Conservation (phyloP, 2,329 filamentous ascomycete genomes). For the Fusarium pseudocircinatum region DNA sequence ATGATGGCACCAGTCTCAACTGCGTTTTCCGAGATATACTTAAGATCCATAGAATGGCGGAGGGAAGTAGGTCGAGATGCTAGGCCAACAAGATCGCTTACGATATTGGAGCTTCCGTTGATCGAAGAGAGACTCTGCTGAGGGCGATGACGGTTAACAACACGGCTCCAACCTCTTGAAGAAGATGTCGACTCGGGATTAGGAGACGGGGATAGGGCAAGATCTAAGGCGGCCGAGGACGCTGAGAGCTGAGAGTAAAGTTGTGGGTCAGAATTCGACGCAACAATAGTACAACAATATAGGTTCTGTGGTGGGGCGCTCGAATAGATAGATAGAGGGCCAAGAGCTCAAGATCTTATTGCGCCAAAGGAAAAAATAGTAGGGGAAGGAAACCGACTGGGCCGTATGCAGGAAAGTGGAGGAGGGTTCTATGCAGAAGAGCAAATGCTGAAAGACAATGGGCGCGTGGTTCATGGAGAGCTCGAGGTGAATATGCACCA, state of each 20-base stretch:
- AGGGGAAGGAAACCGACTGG: background rate
- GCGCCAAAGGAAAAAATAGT: background rate
- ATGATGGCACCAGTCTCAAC: slow-evolving; percentile 53
- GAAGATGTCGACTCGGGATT: slow-evolving; percentile 62
- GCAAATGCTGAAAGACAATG: slow-evolving; percentile 13
- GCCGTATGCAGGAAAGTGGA: slow-evolving; percentile 4
- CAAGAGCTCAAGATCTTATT: slow-evolving; percentile 17
- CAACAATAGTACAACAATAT: slow-evolving; percentile 26
- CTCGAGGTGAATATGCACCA: slow-evolving; percentile 29
- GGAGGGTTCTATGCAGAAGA: slow-evolving; percentile 7
- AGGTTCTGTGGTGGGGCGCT: slow-evolving; percentile 6
- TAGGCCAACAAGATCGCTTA: slow-evolving; percentile 58
- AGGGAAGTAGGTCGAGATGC: slow-evolving; percentile 59
- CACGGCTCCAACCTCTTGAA: slow-evolving; percentile 65
- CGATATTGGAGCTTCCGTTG: slow-evolving; percentile 53
- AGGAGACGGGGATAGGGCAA: slow-evolving; percentile 75
- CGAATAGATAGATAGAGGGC: background rate
- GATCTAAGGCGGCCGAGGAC: slow-evolving; percentile 82
- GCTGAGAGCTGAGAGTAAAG: slow-evolving; percentile 72
- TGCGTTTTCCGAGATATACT: slow-evolving; percentile 59
- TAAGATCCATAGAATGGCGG: slow-evolving; percentile 67
- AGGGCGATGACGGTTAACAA: slow-evolving; percentile 74
- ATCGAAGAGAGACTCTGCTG: slow-evolving; percentile 67
- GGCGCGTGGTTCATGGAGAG: slow-evolving; percentile 12
- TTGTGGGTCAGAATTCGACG: slow-evolving; percentile 47